phyloP scores from a whole-genome alignment of 2,329 filamentous ascomycete species.

The Alternaria burnsii region DNA sequence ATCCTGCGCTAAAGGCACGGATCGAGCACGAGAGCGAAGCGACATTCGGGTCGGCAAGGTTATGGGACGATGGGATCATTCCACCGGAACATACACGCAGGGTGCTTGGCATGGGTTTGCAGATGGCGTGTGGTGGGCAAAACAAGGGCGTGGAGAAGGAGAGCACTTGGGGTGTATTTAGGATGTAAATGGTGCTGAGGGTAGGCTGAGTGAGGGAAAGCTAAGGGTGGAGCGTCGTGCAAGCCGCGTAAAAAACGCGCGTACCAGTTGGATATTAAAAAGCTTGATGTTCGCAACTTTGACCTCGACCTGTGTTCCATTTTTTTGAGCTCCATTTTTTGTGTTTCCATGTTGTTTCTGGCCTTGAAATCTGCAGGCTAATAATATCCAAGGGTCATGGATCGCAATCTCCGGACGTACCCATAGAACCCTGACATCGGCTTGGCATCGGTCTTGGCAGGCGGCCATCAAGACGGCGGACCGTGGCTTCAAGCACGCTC shows the following conservation, averaged over 20 bases:
- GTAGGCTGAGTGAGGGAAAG: neutral
- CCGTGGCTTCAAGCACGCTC: constrained; percentile 14
- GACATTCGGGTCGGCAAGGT: constrained; percentile 82
- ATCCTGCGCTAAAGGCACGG: constrained; percentile 79
- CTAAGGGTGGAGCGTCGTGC: neutral
- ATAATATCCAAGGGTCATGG: neutral
- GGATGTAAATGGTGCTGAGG: constrained; percentile 41
- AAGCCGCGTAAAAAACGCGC: constrained; percentile 8
- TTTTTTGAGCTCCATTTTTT: neutral
- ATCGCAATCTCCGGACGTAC: constrained; percentile 14
- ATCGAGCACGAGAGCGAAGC: constrained; percentile 93
- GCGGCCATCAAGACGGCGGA: constrained; percentile 12
- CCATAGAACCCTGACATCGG: constrained; percentile 12
- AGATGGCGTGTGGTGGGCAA: constrained; percentile 55
- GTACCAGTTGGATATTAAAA: neutral
- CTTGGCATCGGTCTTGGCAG: constrained; percentile 21
- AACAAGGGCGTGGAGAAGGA: constrained; percentile 45
- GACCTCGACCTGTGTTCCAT: neutral
- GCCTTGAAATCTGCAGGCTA: neutral
- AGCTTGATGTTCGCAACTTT: neutral
- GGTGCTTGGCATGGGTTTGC: constrained; percentile 59
- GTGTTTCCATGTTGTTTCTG: neutral
- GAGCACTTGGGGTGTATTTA: constrained; percentile 52
- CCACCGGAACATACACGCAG: constrained; percentile 59
- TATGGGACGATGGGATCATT: constrained; percentile 76